Percentiles rank a stretch among this genome's conserved stretches.
Evolutionary conservation across 768 basidiomycete genomes (phyloP).

Genomic region (Phylloporus rhodoxanthus): DNA sequence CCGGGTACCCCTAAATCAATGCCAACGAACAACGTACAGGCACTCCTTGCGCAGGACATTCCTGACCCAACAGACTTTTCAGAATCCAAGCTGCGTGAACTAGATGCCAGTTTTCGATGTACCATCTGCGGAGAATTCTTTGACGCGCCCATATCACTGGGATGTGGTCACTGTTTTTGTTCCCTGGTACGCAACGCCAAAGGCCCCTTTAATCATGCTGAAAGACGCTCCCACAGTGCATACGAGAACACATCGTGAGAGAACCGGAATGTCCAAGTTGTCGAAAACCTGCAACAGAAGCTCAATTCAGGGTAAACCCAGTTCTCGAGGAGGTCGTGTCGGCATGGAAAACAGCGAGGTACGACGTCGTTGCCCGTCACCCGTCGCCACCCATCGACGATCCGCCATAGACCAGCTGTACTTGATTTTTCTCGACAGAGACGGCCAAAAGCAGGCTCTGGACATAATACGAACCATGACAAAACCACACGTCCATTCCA

Average conservation of each 20-base stretch:
- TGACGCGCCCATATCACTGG: conserved; percentile 64
- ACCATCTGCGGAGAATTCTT: conserved; percentile 72
- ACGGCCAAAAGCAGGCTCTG: conserved; percentile 11
- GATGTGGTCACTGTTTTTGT: conserved; percentile 81
- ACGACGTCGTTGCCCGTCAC: conserved; percentile 8
- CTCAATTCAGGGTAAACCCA: conserved; percentile 61
- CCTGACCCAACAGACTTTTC: conserved; percentile 72
- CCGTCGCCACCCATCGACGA: not conserved
- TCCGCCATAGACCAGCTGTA: conserved; percentile 36
- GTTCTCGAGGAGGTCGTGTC: conserved; percentile 61
- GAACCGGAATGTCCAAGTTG: conserved; percentile 73
- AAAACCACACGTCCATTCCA: conserved; percentile 16
- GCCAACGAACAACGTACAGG: conserved; percentile 27
- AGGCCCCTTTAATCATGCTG: not conserved
- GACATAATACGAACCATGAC: conserved; percentile 1
- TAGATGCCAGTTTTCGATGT: conserved; percentile 67
- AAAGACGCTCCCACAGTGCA: conserved; percentile 46
- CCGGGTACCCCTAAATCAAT: too few species aligned
- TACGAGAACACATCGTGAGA: conserved; percentile 49
- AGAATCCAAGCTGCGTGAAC: conserved; percentile 46
- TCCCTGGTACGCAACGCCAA: conserved; percentile 48
- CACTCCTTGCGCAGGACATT: conserved; percentile 33
- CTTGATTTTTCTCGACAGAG: conserved; percentile 38
- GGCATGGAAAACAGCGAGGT: conserved; percentile 75
- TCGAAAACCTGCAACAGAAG: conserved; percentile 52